Conservation (phyloP, 2,329 filamentous ascomycete genomes). For the Diaporthe vaccinii region DNA sequence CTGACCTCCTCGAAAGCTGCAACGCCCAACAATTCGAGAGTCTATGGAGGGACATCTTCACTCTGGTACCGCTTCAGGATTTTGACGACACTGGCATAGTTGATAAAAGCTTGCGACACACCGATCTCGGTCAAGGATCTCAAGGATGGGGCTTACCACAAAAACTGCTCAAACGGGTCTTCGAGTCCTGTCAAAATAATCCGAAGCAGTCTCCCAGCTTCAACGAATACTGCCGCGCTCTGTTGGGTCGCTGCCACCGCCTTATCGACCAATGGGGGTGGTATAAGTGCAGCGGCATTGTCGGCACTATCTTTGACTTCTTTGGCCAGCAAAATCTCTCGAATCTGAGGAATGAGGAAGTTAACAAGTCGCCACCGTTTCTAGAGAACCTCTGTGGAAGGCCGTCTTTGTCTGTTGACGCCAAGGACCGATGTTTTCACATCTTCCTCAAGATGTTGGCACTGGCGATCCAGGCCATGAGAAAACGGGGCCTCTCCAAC, state of each 20-base stretch:
- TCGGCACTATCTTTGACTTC: conserved; percentile 76
- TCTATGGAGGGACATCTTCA: conserved; percentile 71
- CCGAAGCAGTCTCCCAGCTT: conserved; percentile 70
- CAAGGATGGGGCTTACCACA: conserved; percentile 72
- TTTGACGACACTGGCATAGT: conserved; percentile 69
- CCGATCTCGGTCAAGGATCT: conserved; percentile 65
- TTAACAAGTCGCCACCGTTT: conserved; percentile 71
- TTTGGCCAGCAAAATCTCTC: conserved; percentile 73
- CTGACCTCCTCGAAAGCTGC: conserved; percentile 51
- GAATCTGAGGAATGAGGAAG: conserved; percentile 75
- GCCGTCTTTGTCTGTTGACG: conserved; percentile 63
- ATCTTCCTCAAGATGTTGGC: conserved; percentile 76
- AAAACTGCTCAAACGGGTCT: conserved; percentile 68
- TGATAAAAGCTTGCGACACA: conserved; percentile 54
- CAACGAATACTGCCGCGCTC: conserved; percentile 73
- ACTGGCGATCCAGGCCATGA: conserved; percentile 67
- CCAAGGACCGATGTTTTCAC: conserved; percentile 75
- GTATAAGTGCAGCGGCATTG: conserved; percentile 68
- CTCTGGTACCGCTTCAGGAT: conserved; percentile 71
- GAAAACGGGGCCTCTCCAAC: conserved; percentile 62
- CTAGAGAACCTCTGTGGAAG: conserved; percentile 65
- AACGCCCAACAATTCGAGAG: conserved; percentile 66
- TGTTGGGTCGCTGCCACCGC: conserved; percentile 73
- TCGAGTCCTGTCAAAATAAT: conserved; percentile 70
- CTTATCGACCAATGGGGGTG: conserved; percentile 77